A percentile compares a stretch with the other conserved stretches of the same genome.
Evolutionary conservation across 2,329 filamentous ascomycete genomes (phyloP).

Genomic region (Diaporthe sp.): DNA sequence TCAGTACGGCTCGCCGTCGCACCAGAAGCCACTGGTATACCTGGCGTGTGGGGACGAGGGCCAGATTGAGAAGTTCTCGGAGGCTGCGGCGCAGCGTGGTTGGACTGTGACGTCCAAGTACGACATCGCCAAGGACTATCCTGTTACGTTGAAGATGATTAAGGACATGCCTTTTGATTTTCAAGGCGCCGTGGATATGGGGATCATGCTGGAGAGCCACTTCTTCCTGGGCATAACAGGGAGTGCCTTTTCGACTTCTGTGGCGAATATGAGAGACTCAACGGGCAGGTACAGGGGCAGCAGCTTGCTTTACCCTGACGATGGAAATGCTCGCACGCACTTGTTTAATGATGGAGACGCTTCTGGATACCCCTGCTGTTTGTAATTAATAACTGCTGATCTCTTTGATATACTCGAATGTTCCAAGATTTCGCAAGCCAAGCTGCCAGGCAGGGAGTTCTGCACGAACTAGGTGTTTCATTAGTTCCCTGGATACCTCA

Average conservation of each 20-base stretch:
- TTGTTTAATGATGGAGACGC: constrained; percentile 44
- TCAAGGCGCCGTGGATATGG: constrained; percentile 44
- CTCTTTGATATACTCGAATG: background rate
- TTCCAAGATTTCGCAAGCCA: background rate
- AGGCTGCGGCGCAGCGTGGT: constrained; percentile 43
- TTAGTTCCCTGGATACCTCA: too few species aligned
- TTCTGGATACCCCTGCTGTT: constrained; percentile 42
- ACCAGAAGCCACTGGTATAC: constrained; percentile 44
- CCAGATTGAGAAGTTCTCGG: constrained; percentile 44
- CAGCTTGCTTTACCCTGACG: constrained; percentile 38
- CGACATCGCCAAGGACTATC: constrained; percentile 39
- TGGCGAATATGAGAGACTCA: constrained; percentile 42
- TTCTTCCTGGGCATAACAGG: constrained; percentile 45
- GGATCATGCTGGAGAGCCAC: constrained; percentile 41
- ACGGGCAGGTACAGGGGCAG: constrained; percentile 45
- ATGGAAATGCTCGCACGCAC: constrained; percentile 43
- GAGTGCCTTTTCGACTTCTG: constrained; percentile 42
- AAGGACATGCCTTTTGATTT: constrained; percentile 43
- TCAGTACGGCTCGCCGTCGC: constrained; percentile 37
- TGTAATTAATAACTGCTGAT: constrained; percentile 32
- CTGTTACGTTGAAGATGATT: constrained; percentile 37
- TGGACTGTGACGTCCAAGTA: constrained; percentile 50
- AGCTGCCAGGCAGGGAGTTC: too few species aligned
- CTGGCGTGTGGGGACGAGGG: constrained; percentile 48
- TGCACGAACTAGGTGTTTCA: too few species aligned